Evolutionary conservation across 2,329 filamentous ascomycete species (phyloP).

Genomic region (Fusarium udum): DNA sequence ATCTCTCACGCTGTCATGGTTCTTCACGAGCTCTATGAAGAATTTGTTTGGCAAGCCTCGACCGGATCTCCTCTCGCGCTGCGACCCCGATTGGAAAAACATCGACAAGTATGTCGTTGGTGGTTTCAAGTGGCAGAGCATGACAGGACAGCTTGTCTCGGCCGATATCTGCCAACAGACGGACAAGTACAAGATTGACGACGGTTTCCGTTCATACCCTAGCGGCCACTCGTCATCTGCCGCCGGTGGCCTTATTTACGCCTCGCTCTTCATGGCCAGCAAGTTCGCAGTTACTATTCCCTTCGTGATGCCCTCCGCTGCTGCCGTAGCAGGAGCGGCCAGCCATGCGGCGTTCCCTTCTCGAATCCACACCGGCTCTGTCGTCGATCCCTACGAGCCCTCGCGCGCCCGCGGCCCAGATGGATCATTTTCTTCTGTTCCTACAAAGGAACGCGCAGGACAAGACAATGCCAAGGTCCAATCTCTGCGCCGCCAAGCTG

Average conservation of each 20-base stretch:
- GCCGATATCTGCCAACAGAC: conserved; percentile 77
- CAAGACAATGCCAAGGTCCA: conserved; percentile 48
- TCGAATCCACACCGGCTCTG: conserved; percentile 59
- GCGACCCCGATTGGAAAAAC: conserved; percentile 76
- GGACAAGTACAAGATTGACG: conserved; percentile 69
- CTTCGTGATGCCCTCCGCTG: conserved; percentile 65
- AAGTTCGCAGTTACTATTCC: conserved; percentile 81
- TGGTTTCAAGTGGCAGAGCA: conserved; percentile 62
- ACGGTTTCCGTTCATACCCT: conserved; percentile 84
- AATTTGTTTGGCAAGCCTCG: conserved; percentile 75
- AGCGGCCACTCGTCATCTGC: conserved; percentile 69
- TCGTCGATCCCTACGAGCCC: conserved; percentile 50
- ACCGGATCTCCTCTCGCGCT: conserved; percentile 84
- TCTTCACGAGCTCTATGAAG: conserved; percentile 89
- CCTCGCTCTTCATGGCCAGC: conserved; percentile 86
- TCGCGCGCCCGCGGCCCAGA: conserved; percentile 33
- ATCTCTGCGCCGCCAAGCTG: conserved; percentile 72
- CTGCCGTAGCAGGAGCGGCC: conserved; percentile 57
- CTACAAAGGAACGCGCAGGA: conserved; percentile 40
- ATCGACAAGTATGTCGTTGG: conserved; percentile 70
- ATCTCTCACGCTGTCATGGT: conserved; percentile 75
- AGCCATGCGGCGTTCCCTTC: conserved; percentile 80
- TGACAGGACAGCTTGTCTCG: conserved; percentile 75
- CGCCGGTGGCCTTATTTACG: conserved; percentile 83
- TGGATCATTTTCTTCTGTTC: conserved; percentile 30